These are phyloP conservation scores for Cladophialophora exuberans DNA, from an alignment of 2,329 filamentous ascomycete species.

Conservation along the genomic window DNA sequence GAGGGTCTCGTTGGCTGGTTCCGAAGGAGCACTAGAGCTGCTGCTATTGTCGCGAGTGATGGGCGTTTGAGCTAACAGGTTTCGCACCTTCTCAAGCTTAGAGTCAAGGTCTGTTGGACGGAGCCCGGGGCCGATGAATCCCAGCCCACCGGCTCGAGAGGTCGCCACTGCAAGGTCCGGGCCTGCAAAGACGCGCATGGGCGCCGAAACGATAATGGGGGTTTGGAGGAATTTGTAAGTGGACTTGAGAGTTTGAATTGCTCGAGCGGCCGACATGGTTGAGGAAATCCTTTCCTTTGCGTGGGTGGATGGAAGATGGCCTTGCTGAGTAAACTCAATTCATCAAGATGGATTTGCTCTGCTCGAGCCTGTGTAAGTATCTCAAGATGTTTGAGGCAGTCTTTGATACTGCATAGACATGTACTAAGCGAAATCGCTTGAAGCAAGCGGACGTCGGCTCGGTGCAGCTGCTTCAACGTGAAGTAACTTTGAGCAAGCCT, in stretches of 20 bases:
- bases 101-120: conserved; percentile 36
- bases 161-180: conserved; percentile 63
- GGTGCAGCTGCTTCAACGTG: neutral
- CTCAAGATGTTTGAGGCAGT: neutral
- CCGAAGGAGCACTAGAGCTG: too few relatives aligned
- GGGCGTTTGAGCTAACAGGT: conserved; percentile 27
- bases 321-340: neutral
- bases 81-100: conserved; percentile 35
- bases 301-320: too few relatives aligned
- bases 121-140: conserved; percentile 61
- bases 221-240: conserved; percentile 10
- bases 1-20: conserved; percentile 27
- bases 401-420: neutral
- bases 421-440: neutral
- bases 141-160: conserved; percentile 57
- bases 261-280: conserved; percentile 3
- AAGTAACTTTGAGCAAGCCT: neutral
- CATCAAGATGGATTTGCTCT: neutral
- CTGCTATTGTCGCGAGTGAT: neutral
- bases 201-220: conserved; percentile 61
- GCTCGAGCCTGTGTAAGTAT: too few relatives aligned
- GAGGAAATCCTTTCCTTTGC: too few relatives aligned
- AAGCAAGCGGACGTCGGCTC: neutral
- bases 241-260: conserved; percentile 8
- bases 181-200: conserved; percentile 67